Evolutionary conservation across 768 basidiomycete genomes (phyloP).

Genomic region (Auriculariales sp.): DNA sequence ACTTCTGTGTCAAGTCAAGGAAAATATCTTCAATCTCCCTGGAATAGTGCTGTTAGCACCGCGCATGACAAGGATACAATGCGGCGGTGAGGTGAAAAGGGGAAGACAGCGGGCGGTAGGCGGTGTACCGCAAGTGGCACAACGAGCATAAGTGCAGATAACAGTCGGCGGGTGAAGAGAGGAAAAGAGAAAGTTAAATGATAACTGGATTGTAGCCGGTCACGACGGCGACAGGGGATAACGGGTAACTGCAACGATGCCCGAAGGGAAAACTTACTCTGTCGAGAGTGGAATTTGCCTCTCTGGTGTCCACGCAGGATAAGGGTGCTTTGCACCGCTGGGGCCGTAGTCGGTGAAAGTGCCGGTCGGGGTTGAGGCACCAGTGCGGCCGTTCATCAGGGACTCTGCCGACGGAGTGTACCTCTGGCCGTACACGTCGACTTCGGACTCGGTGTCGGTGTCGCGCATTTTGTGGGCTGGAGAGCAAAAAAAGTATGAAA

Average conservation of each 20-base stretch:
- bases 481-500: not conserved
- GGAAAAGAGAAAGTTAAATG: too few species aligned
- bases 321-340: constrained; percentile 58
- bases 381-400: constrained; percentile 22
- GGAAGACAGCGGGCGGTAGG: too few species aligned
- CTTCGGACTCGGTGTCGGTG: constrained; percentile 70
- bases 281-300: constrained; percentile 93
- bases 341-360: constrained; percentile 53
- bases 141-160: too few species aligned
- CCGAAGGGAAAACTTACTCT: constrained; percentile 31
- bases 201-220: too few species aligned
- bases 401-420: constrained; percentile 68
- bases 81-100: not conserved
- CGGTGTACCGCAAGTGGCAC: too few species aligned
- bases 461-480: constrained; percentile 31
- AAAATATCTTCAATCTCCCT: constrained; percentile 94
- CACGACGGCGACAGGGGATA: not conserved
- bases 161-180: too few species aligned
- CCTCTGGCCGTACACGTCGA: constrained; percentile 54
- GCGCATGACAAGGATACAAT: not conserved
- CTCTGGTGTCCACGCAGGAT: constrained; percentile 88
- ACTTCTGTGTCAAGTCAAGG: constrained; percentile 94
- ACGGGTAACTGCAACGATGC: not conserved
- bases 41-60: not conserved
- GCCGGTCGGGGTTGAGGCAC: constrained; percentile 35